These are phyloP conservation scores for Mycena chlorophos DNA, from an alignment of 768 basidiomycete species.

Conservation along the genomic window DNA sequence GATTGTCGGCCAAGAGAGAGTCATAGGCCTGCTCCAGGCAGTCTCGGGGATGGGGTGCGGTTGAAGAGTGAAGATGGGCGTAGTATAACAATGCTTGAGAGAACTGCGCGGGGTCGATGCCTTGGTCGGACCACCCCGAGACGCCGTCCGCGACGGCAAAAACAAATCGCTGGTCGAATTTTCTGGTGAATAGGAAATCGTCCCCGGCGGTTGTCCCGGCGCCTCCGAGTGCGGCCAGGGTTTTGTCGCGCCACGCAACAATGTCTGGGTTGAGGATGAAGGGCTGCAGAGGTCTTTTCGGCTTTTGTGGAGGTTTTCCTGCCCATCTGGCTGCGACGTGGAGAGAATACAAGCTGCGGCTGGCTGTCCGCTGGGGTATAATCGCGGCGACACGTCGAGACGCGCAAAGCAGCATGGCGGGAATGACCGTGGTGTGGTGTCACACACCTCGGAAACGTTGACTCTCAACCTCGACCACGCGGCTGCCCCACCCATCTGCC, in stretches of 20 bases:
- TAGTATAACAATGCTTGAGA: constrained; percentile 91
- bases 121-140: constrained; percentile 84
- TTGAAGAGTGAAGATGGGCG: constrained; percentile 68
- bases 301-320: constrained; percentile 55
- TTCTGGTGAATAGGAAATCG: constrained; percentile 41
- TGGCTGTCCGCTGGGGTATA: constrained; percentile 15
- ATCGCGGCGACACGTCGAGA: too few species aligned
- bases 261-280: constrained; percentile 61
- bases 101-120: constrained; percentile 87
- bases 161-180: constrained; percentile 57
- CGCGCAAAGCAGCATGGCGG: too few species aligned
- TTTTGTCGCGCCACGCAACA: constrained; percentile 69
- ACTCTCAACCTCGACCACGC: too few species aligned
- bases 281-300: constrained; percentile 36
- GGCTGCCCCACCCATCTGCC: not conserved
- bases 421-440: too few species aligned
- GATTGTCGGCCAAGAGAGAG: constrained; percentile 66
- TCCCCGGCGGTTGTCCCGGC: constrained; percentile 42
- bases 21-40: constrained; percentile 73
- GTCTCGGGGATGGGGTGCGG: constrained; percentile 73
- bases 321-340: constrained; percentile 79
- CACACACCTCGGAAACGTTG: too few species aligned
- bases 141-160: constrained; percentile 92
- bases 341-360: constrained; percentile 54
- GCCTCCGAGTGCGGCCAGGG: constrained; percentile 44